Base-by-base conservation (phyloP, 176 grass and related monocot genomes). In the Carex myosuroides region DNA sequence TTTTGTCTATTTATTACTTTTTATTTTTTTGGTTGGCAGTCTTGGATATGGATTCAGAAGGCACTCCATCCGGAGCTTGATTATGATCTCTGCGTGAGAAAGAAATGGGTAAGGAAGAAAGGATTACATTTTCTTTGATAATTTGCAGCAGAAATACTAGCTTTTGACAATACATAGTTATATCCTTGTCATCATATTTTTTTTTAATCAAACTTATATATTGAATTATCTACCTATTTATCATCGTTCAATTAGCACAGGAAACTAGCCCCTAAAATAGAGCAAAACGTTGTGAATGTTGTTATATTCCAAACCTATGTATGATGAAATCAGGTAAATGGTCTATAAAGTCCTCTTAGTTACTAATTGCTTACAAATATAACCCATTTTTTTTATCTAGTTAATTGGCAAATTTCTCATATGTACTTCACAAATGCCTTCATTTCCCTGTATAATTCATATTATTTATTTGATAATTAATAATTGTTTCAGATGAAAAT, bases 1-100 rank as follows among this genome's bases (percentile, higher is more conserved):
- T 79, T 17, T 26, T 46, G 54, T 29, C 33, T 60, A 6, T 32
- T 30, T 75, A n/a, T 17, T 56, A 21, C 11, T 16, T 67, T 46
- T 3, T 24, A 13, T 32, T 42, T 62, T 81, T 24, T 59, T 29
- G 32, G 18, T 91, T 69, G 84, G 50, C 67, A 95, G 93, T 91
- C 89, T 77, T 99, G 93, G 93, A 93, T 99, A 90, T 95, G 93
- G 96, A 75, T 99, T 79, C 96, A 99, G 86, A 99, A 99, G 86
- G 91, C 96, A 76, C 95, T 99, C 85, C 96, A 99, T 73, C 96
- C 96, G 35, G 96, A 95, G 73, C 80, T 99, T 84, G 91, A 98
- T 66, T 98, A 98, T 61, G 93, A 98, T 88, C 75, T 90, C 21
- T 88, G 81, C 67, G 80, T 90, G 76, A 91, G 85, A 83, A 95